Percentiles rank a stretch among this genome's conserved stretches.
Conservation (phyloP, 768 basidiomycete species). For the Tylopilus subfusipes region DNA sequence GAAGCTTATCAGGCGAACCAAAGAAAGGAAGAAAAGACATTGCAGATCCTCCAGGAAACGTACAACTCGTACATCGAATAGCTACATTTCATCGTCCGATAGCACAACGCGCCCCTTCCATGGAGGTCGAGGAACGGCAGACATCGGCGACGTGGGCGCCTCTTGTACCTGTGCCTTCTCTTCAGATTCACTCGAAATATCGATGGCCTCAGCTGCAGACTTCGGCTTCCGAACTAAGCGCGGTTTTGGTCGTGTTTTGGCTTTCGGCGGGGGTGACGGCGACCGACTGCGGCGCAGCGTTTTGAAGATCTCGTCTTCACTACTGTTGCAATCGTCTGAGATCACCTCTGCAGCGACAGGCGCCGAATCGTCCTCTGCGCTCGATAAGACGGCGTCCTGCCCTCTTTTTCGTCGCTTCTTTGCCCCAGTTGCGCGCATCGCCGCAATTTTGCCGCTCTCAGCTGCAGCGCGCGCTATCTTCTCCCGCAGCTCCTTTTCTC, state of each 20-base stretch:
- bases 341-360: conserved; percentile 11
- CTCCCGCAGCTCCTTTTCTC: conserved; percentile 62
- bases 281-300: conserved; percentile 25
- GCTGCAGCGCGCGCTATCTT: conserved; percentile 46
- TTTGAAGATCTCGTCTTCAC: conserved; percentile 25
- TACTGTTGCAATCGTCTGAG: conserved; percentile 21
- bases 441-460: conserved; percentile 36
- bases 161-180: background rate
- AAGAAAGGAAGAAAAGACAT: background rate
- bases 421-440: conserved; percentile 48
- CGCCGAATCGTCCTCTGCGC: conserved; percentile 28
- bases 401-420: conserved; percentile 54
- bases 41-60: conserved; percentile 4
- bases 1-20: conserved; percentile 5
- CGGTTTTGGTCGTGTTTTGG: conserved; percentile 34
- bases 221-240: conserved; percentile 40
- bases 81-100: conserved; percentile 38
- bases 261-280: conserved; percentile 15
- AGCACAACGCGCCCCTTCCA: conserved; percentile 33
- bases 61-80: conserved; percentile 10
- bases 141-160: background rate
- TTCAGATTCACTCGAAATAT: conserved; percentile 18
- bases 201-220: conserved; percentile 10
- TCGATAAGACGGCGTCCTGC: conserved; percentile 45
- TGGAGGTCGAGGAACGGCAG: conserved; percentile 10